Evolutionary conservation across 2,329 filamentous ascomycete genomes (phyloP).

Genomic region (Parafenestella ontariensis): DNA sequence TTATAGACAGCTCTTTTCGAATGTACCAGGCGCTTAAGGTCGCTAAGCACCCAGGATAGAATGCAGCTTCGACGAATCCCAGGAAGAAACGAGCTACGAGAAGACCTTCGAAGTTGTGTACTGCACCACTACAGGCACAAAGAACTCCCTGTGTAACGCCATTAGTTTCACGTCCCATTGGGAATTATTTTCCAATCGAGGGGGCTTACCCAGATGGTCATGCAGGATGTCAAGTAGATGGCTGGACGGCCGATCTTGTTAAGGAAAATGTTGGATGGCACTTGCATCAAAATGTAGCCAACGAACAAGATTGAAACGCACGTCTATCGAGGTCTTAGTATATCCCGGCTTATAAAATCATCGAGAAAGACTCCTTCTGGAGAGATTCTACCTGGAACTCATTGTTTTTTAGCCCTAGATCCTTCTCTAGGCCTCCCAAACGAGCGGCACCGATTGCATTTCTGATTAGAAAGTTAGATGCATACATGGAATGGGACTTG

Average conservation of each 20-base stretch:
- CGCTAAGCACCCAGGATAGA: constrained; percentile 16
- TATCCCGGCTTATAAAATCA: background rate
- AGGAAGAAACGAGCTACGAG: constrained; percentile 51
- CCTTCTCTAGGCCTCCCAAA: background rate
- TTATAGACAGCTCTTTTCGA: constrained; percentile 11
- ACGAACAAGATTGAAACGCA: background rate
- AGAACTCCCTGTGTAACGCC: background rate
- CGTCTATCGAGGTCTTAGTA: background rate
- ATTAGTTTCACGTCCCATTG: background rate
- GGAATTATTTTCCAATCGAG: background rate
- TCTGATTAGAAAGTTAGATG: background rate
- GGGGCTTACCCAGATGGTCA: constrained; percentile 44
- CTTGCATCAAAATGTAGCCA: constrained; percentile 65
- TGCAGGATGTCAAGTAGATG: constrained; percentile 59
- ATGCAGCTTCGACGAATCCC: constrained; percentile 18
- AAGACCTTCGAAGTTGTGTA: constrained; percentile 44
- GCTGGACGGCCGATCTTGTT: constrained; percentile 55
- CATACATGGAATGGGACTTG: background rate
- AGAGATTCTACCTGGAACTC: background rate
- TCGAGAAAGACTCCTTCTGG: background rate
- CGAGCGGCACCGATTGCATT: background rate
- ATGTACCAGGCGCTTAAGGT: constrained; percentile 9
- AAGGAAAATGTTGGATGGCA: constrained; percentile 65
- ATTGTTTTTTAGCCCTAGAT: background rate
- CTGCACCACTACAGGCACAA: constrained; percentile 52